Conservation (phyloP, 495 filamentous ascomycete species). For the Penicillium taxi region DNA sequence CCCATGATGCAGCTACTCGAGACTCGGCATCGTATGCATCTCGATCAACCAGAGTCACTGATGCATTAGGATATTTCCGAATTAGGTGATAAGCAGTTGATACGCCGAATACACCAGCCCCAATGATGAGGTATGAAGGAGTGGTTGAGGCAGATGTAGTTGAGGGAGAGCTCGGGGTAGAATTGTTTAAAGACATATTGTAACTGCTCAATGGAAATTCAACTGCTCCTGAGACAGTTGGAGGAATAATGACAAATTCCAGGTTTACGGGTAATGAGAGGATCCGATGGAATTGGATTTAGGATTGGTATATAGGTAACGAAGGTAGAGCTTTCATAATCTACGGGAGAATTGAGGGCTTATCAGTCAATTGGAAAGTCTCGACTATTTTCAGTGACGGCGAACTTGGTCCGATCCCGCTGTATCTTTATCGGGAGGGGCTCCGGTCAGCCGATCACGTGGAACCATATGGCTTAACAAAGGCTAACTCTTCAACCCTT, state of each 20-base stretch:
- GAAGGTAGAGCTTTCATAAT: not conserved
- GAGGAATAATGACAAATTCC: not conserved
- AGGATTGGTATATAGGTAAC: not conserved
- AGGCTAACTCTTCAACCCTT: no score
- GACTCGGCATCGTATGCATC: slow-evolving; percentile 35
- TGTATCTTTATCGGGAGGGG: not conserved
- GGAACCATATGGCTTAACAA: no score
- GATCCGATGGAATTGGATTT: not conserved
- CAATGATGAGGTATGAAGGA: slow-evolving; percentile 51
- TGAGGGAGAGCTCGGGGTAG: no score
- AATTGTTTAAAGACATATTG: not conserved
- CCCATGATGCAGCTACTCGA: slow-evolving; percentile 51
- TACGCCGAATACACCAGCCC: slow-evolving; percentile 58
- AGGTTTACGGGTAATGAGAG: not conserved
- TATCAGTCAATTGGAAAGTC: not conserved
- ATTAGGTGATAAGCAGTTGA: slow-evolving; percentile 56
- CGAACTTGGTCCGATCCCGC: no score
- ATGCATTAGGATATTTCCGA: slow-evolving; percentile 39
- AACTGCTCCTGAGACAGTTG: not conserved
- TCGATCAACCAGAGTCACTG: slow-evolving; percentile 52
- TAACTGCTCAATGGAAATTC: not conserved
- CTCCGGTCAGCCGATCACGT: slow-evolving; percentile 2
- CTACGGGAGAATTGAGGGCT: not conserved
- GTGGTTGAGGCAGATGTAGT: slow-evolving; percentile 17
- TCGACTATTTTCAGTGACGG: no score